Conservation (phyloP, 2,329 filamentous ascomycete species). For the Neodidymelliopsis sp. region DNA sequence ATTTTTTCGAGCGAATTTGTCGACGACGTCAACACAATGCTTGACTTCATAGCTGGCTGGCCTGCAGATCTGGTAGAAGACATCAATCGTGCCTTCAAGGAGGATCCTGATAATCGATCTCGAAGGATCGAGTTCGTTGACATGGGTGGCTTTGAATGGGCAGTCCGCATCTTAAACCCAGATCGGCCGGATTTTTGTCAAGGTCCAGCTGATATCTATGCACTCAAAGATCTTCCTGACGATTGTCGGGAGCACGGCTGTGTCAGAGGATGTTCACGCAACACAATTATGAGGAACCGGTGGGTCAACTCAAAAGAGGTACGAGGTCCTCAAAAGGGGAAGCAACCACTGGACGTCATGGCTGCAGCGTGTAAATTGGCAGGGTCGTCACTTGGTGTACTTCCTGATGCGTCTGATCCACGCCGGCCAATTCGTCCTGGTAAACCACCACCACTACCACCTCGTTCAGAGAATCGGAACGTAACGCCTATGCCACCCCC, state of each 20-base stretch:
- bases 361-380: background rate
- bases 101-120: slow-evolving; percentile 6
- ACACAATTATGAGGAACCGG: background rate
- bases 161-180: slow-evolving; percentile 2
- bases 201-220: background rate
- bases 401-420: background rate
- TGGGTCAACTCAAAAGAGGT: background rate
- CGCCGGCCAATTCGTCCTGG: too few relatives aligned
- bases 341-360: background rate
- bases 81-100: slow-evolving; percentile 8
- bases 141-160: background rate
- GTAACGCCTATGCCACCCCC: background rate
- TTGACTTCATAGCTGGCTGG: slow-evolving; percentile 15
- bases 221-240: background rate
- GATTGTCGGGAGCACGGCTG: slow-evolving; percentile 2
- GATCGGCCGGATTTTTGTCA: background rate
- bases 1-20: slow-evolving; percentile 12
- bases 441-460: background rate
- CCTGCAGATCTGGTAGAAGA: background rate
- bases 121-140: background rate
- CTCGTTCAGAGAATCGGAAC: background rate
- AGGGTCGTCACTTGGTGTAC: background rate
- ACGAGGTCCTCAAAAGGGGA: background rate
- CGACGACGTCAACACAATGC: slow-evolving; percentile 22
- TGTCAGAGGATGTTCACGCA: slow-evolving; percentile 2